Base-by-base conservation (phyloP, 2,329 filamentous ascomycete species). In the Colletotrichum neosansevieriae region DNA sequence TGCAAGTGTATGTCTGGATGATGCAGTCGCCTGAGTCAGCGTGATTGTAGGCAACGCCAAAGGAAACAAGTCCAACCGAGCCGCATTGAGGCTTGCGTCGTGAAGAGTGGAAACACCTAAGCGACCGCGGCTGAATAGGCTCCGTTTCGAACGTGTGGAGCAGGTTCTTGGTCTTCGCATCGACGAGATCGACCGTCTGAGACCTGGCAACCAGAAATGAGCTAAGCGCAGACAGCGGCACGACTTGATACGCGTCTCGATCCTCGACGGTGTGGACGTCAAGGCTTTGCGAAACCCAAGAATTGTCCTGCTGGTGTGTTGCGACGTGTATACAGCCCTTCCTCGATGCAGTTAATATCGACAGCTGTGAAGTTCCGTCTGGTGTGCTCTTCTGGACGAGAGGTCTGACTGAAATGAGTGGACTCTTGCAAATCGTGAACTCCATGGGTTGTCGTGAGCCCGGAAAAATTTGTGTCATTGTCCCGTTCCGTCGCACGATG, bases 31-130 rank as follows among this genome's bases (percentile, higher is more conserved):
- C 85, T 0, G 86, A 87, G 19, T 88, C 86, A 4, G 82, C 79
- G 67, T 87, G 85, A 3, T 84, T 84, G 74, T 93, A 93, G 12
- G 86, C 87, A 21, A 94, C 78, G 0, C 87, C 89, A n/a, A 94
- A 81, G 13, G 85, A 89, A 32, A 83, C 83, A 1, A 94, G 78
- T 0, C 89, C 87, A 1, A 84, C 79, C 1, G 84, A 84, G 13
- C 85, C 86, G 51, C 86, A 89, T 63, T 82, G 80, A 67, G 85
- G 88, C 68, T 79, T 81, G 54, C 83, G 82, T 64, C 80, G 84
- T 50, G 79, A 79, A 1, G 86, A 85, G 73, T 89, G 87, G 63
- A 90, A 84, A 58, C 87, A 87, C 56, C 87, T 85, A 15, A 94
- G 81, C 0, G 89, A 87, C 40, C 86, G 85, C 4, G 85, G 82